These are phyloP conservation scores for Paecilomyces dactylethromorphus DNA, from an alignment of 2,329 filamentous ascomycete species.

Conservation along the genomic window DNA sequence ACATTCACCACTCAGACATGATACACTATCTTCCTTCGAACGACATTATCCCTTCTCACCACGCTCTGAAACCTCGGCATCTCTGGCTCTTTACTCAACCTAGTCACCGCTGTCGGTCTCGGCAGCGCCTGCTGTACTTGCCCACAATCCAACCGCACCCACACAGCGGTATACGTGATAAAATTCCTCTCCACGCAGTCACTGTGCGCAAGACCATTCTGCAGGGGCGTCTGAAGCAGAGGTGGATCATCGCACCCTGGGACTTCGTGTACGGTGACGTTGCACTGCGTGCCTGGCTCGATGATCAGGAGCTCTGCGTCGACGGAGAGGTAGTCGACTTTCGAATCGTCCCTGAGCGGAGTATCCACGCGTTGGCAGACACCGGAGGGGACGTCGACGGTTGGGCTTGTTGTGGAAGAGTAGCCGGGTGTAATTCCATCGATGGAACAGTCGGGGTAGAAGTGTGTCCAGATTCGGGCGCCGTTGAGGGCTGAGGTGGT, in stretches of 20 bases:
- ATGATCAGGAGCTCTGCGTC: conserved; percentile 16
- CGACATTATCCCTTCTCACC: background rate
- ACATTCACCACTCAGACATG: background rate
- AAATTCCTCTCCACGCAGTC: conserved; percentile 17
- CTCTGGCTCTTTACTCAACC: background rate
- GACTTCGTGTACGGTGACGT: conserved; percentile 25
- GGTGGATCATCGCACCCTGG: conserved; percentile 24
- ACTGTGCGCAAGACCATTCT: conserved; percentile 16
- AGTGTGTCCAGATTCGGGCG: conserved; percentile 24
- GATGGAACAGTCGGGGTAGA: conserved; percentile 21
- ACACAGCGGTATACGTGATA: conserved; percentile 20
- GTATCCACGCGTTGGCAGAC: conserved; percentile 20
- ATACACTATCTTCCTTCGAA: background rate
- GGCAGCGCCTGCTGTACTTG: conserved; percentile 3
- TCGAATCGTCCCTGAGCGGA: conserved; percentile 14
- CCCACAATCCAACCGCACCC: conserved; percentile 24
- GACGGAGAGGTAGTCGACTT: conserved; percentile 21
- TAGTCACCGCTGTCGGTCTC: background rate
- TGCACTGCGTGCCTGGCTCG: conserved; percentile 16
- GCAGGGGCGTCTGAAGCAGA: conserved; percentile 16
- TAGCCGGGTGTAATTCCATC: conserved; percentile 11
- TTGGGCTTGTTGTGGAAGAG: conserved; percentile 15
- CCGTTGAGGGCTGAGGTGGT: conserved; percentile 9
- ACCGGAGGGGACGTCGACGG: conserved; percentile 14
- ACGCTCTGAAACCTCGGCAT: background rate